Conservation (phyloP, 352 stramenopile species). For the Nothophytophthora sp. region DNA sequence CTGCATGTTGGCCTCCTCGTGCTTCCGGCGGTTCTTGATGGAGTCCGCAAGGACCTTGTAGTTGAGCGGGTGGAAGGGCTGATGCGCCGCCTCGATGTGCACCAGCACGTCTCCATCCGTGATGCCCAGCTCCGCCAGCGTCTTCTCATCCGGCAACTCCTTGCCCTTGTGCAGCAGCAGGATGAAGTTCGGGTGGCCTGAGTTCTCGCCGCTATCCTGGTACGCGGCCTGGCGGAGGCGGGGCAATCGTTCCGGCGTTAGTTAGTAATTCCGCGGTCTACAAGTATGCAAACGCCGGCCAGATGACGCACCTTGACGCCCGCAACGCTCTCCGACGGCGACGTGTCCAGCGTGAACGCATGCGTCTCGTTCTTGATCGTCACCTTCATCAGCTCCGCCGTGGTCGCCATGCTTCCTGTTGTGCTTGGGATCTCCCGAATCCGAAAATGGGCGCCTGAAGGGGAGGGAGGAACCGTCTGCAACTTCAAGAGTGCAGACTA, state of each 20-base stretch:
- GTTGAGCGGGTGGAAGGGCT: slow-evolving; percentile 88
- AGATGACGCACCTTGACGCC: slow-evolving; percentile 72
- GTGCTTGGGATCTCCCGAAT: too few relatives aligned
- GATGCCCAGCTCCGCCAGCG: slow-evolving; percentile 75
- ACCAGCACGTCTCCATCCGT: slow-evolving; percentile 66
- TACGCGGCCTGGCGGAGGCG: slow-evolving; percentile 81
- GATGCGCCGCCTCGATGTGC: slow-evolving; percentile 81
- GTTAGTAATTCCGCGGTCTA: too few relatives aligned
- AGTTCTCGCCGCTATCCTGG: slow-evolving; percentile 70
- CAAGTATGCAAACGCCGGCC: too few relatives aligned
- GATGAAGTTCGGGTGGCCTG: slow-evolving; percentile 74
- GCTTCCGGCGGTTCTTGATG: slow-evolving; percentile 74
- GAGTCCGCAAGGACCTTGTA: slow-evolving; percentile 82
- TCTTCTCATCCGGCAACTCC: slow-evolving; percentile 86
- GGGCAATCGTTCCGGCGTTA: too few relatives aligned
- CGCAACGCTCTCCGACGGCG: slow-evolving; percentile 70
- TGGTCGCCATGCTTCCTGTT: too few relatives aligned
- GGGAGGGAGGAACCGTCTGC: too few relatives aligned
- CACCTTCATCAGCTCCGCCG: slow-evolving; percentile 63
- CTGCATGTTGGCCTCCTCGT: slow-evolving; percentile 82
- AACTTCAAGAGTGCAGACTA: too few relatives aligned
- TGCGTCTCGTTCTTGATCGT: slow-evolving; percentile 81
- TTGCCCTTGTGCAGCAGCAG: slow-evolving; percentile 87
- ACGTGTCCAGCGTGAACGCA: slow-evolving; percentile 69
- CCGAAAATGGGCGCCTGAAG: slow-evolving; percentile 6